Evolutionary conservation across 306 rosid genomes (phyloP).

Genomic region (Lathyrus oleraceus): DNA sequence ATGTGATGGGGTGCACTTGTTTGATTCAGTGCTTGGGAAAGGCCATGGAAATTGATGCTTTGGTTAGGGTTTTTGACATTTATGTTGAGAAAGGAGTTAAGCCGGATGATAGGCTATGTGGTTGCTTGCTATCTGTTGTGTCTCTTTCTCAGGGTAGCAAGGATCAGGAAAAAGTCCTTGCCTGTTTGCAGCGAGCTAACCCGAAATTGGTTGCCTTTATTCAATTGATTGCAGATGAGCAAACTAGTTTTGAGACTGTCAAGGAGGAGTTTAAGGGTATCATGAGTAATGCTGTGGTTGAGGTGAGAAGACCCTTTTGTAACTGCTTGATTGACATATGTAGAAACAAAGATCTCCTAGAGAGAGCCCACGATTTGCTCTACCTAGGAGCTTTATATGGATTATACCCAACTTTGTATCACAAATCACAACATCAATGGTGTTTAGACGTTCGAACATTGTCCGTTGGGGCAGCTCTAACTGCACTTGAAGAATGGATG

Average conservation of each 20-base stretch:
- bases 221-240: conserved; percentile 50
- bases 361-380: conserved; percentile 89
- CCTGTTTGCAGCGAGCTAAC: conserved; percentile 72
- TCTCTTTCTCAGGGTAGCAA: conserved; percentile 53
- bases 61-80: conserved; percentile 60
- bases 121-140: conserved; percentile 77
- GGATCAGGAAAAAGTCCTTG: conserved; percentile 64
- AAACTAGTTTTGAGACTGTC: conserved; percentile 56
- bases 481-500: conserved; percentile 97
- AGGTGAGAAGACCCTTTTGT: conserved; percentile 86
- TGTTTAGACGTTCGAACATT: conserved; percentile 83
- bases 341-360: conserved; percentile 57
- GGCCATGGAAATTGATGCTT: conserved; percentile 61
- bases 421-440: conserved; percentile 68
- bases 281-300: conserved; percentile 53
- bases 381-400: conserved; percentile 86
- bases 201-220: conserved; percentile 66
- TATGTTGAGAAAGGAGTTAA: conserved; percentile 63
- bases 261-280: conserved; percentile 69
- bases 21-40: conserved; percentile 93
- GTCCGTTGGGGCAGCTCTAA: conserved; percentile 85
- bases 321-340: conserved; percentile 94
- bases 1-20: conserved; percentile 92
- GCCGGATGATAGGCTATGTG: conserved; percentile 82
- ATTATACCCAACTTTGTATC: conserved; percentile 81